Percentiles rank a stretch among this genome's conserved stretches.
Conservation (phyloP, 768 basidiomycete genomes). For the Leccinum barrowsii region DNA sequence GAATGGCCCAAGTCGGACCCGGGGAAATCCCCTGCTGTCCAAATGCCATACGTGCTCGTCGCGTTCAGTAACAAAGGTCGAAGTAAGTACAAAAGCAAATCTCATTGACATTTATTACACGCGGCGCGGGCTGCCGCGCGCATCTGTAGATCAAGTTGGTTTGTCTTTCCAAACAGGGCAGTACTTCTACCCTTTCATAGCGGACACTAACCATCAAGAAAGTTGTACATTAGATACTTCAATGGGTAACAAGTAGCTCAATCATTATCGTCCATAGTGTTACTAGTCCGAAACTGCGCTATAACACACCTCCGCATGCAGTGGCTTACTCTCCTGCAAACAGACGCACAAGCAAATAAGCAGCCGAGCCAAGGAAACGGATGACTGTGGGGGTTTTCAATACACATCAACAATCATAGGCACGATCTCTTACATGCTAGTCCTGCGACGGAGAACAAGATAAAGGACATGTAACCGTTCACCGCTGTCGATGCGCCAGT, state of each 20-base stretch:
- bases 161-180: background rate
- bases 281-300: background rate
- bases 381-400: constrained; percentile 51
- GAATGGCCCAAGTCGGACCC: constrained; percentile 28
- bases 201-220: background rate
- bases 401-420: background rate
- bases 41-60: background rate
- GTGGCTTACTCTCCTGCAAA: constrained; percentile 75
- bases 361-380: constrained; percentile 77
- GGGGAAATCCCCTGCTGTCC: constrained; percentile 11
- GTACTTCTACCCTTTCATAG: background rate
- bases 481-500: constrained; percentile 52
- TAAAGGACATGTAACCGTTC: constrained; percentile 84
- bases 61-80: background rate
- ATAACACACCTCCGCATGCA: background rate
- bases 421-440: constrained; percentile 66
- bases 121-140: background rate
- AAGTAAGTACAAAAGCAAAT: background rate
- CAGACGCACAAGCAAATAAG: constrained; percentile 80
- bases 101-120: background rate
- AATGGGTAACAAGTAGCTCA: background rate
- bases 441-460: constrained; percentile 84
- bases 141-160: background rate
- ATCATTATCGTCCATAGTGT: constrained; percentile 13
- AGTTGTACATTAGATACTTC: background rate